Base-by-base conservation (phyloP, 2,329 filamentous ascomycete genomes). In the Aspergillus sp. region DNA sequence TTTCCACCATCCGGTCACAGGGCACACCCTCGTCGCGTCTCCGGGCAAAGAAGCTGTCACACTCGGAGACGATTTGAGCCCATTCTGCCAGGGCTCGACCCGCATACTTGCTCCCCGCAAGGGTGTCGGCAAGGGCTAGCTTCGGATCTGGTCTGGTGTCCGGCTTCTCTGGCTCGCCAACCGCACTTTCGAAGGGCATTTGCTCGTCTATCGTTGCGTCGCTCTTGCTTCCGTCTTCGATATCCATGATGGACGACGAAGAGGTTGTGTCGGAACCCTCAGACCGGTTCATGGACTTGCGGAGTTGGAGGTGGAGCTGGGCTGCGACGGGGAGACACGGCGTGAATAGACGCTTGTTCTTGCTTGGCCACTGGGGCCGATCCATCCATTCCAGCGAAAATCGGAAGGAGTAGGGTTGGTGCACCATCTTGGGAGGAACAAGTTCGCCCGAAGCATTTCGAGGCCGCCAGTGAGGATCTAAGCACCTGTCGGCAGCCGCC, bases 301-400 rank as follows among this genome's bases (percentile, higher is more conserved):
- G 64, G 11, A 69, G 64, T 55, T 82, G 79, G 17, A 86, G 68
- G 36, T 80, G 73, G 17, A 75, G 61, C 58, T 85, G 81, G 2
- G 83, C 81, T 7, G 78, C 77, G 10, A 79, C 68, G 1, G 84
- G 84, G 11, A 87, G 75, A 38, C 77, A 76, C 1, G 84, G 84
- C 7, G 80, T 76, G 47, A 75, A 74, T 5, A 87, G 73, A 4
- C 78, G 78, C 69, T 74, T 73, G 76, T 83, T 69, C 70, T 80
- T 69, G 68, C 74, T 67, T 61, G 79, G 55, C 66, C 73, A 69
- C 60, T 77, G 66, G 65, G 80, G 70, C 62, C 80, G 79, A 52
- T 83, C 81, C 45, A 81, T 77, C 78, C 79, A 86, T 65, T 88
- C 85, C n/a, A 88, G 73, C 1, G 84, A 86, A 65, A 88, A 88